Evolutionary conservation across 1,139 yeast species (phyloP).

Genomic region (Pichia sp.): DNA sequence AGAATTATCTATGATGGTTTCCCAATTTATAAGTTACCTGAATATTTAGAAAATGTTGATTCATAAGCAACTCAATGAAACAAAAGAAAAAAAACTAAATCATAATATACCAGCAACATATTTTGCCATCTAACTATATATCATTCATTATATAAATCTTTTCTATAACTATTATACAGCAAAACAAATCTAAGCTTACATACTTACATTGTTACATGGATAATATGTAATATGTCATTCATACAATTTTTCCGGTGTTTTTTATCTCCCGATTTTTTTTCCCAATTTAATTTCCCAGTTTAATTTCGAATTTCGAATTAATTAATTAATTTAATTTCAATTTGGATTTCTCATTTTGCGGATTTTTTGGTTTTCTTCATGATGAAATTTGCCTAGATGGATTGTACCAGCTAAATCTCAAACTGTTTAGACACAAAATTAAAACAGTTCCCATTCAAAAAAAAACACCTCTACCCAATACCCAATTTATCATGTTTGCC

Average conservation of each 20-base stretch:
- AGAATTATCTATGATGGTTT: constrained; percentile 70
- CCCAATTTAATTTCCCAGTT: no score
- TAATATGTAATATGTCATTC: no score
- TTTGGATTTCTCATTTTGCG: no score
- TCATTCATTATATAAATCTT: neutral
- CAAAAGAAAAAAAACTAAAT: neutral
- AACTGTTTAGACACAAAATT: no score
- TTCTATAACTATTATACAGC: neutral
- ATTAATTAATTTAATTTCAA: no score
- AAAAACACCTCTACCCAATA: neutral
- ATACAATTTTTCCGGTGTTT: no score
- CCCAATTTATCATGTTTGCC: constrained; percentile 4
- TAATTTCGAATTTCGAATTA: no score
- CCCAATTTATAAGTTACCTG: constrained; percentile 57
- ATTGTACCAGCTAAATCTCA: no score
- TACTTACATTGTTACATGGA: no score
- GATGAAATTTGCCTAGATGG: neutral
- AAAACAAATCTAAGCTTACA: no score
- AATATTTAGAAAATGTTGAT: constrained; percentile 43
- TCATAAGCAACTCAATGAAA: constrained; percentile 12
- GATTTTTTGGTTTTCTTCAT: neutral
- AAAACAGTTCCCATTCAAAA: neutral
- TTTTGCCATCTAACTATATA: neutral
- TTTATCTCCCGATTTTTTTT: no score
- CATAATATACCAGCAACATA: neutral